phyloP scores from a whole-genome alignment of 139 green algal genomes.

The Chlorella sp. region DNA sequence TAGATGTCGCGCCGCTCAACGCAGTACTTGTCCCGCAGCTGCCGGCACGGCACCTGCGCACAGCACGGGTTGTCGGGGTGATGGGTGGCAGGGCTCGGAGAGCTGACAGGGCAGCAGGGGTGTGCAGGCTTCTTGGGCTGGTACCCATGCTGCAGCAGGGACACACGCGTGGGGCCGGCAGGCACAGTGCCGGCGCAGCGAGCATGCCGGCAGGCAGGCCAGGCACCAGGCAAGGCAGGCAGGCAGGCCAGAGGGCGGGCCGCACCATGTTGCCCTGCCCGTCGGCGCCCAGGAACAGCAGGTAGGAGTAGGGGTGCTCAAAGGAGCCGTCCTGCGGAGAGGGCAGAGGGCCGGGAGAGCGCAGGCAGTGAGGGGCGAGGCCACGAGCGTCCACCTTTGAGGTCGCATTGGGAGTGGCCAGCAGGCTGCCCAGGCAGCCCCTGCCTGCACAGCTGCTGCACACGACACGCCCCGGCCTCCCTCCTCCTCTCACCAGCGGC shows the following conservation, averaged over 20 bases:
- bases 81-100: too few species aligned
- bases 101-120: too few species aligned
- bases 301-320: slow-evolving; percentile 75
- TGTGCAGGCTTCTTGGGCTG: too few species aligned
- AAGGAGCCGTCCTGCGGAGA: slow-evolving; percentile 43
- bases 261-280: slow-evolving; percentile 80
- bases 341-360: background rate
- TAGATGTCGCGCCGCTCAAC: slow-evolving; percentile 63
- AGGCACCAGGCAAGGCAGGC: background rate
- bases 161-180: too few species aligned
- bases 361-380: too few species aligned
- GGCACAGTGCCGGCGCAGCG: background rate
- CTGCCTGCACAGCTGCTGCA: background rate
- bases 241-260: slow-evolving; percentile 26
- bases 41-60: too few species aligned
- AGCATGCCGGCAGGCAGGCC: background rate
- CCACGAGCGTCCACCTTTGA: too few species aligned
- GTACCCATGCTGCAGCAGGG: too few species aligned
- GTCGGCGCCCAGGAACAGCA: slow-evolving; percentile 87
- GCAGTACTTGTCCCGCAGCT: slow-evolving; percentile 76
- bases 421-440: too few species aligned
- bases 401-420: too few species aligned
- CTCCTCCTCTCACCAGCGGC: background rate
- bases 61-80: too few species aligned
- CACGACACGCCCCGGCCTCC: background rate